Evolutionary conservation across 2,329 filamentous ascomycete species (phyloP).

Genomic region (Bretziella fagacearum): DNA sequence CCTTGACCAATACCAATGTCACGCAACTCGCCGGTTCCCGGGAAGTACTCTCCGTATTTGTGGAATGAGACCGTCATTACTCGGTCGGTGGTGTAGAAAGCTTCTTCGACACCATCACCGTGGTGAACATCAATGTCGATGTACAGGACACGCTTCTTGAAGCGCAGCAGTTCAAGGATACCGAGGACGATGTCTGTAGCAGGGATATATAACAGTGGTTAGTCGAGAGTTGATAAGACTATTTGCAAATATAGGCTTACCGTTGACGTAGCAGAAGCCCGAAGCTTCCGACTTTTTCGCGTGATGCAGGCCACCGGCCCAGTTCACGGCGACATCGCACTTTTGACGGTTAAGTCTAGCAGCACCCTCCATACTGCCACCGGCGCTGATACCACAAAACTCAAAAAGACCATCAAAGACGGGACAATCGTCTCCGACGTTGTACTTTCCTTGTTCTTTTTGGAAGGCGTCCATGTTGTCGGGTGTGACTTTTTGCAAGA

Average conservation of each 20-base stretch:
- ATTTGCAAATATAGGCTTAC: slow-evolving; percentile 29
- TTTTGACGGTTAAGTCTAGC: slow-evolving; percentile 78
- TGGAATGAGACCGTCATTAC: slow-evolving; percentile 91
- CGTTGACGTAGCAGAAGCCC: slow-evolving; percentile 97
- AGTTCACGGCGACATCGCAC: slow-evolving; percentile 95
- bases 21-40: slow-evolving; percentile 72
- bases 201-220: slow-evolving; percentile 4
- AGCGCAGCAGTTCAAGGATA: slow-evolving; percentile 77
- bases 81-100: slow-evolving; percentile 81
- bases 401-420: slow-evolving; percentile 97
- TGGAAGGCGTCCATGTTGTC: slow-evolving; percentile 90
- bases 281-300: slow-evolving; percentile 93
- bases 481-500: slow-evolving; percentile 84
- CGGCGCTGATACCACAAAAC: slow-evolving; percentile 87
- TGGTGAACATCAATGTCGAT: slow-evolving; percentile 94
- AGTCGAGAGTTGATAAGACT: background rate
- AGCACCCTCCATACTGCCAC: slow-evolving; percentile 85
- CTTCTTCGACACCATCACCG: slow-evolving; percentile 82
- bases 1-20: slow-evolving; percentile 77
- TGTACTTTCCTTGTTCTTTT: slow-evolving; percentile 73
- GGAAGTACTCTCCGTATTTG: slow-evolving; percentile 95
- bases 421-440: slow-evolving; percentile 90
- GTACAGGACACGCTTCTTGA: slow-evolving; percentile 90
- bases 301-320: slow-evolving; percentile 93
- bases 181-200: slow-evolving; percentile 76